Evolutionary conservation across 208 protist species (phyloP).

Genomic region (Leishmania lainsoni): DNA sequence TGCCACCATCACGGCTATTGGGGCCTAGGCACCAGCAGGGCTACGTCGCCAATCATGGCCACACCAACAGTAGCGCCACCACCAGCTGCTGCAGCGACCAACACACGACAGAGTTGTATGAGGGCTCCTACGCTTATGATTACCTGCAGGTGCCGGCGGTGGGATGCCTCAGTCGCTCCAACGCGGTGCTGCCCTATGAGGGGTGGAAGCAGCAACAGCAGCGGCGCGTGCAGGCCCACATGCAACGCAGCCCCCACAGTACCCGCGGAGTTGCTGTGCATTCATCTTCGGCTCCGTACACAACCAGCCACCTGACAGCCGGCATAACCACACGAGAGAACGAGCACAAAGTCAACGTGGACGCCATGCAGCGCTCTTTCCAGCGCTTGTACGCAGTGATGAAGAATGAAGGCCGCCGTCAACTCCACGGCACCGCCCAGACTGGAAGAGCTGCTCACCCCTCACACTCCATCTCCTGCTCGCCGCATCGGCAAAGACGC

Average conservation of each 20-base stretch:
- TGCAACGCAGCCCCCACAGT: background rate
- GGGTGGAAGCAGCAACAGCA: background rate
- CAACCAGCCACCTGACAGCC: background rate
- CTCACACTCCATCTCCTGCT: background rate
- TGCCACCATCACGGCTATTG: background rate
- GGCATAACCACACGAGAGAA: background rate
- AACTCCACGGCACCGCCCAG: background rate
- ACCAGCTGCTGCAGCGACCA: background rate
- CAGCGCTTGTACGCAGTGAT: constrained; percentile 5
- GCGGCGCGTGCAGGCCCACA: background rate
- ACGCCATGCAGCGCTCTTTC: constrained; percentile 8
- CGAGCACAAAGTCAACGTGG: background rate
- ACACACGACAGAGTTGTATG: background rate
- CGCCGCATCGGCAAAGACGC: background rate
- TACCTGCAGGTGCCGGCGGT: constrained; percentile 19
- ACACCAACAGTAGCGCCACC: background rate
- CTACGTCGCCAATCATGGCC: background rate
- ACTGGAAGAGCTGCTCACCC: background rate
- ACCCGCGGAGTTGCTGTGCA: background rate
- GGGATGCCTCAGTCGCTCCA: background rate
- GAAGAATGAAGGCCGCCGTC: constrained; percentile 6
- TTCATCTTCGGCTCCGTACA: background rate
- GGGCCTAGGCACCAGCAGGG: background rate
- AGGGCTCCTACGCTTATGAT: constrained; percentile 17
- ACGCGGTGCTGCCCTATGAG: constrained; percentile 4